Conservation (phyloP, 495 filamentous ascomycete species). For the Amniculicola lignicola region DNA sequence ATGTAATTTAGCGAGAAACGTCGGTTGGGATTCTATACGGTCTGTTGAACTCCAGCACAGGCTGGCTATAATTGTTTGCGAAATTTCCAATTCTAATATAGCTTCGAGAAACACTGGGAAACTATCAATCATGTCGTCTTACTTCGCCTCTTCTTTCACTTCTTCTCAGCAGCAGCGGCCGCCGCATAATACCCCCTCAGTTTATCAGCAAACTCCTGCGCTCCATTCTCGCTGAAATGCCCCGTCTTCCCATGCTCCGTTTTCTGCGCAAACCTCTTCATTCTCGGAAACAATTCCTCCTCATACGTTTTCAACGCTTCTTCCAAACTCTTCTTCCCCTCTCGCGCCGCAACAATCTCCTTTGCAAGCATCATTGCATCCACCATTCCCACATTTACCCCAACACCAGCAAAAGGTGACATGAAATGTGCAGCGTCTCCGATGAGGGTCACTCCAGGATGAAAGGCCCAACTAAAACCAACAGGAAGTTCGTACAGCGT, state of each 20-base stretch:
- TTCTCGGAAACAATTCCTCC: conserved; percentile 21
- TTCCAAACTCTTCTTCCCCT: conserved; percentile 14
- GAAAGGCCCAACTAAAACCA: conserved; percentile 16
- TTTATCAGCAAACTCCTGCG: conserved; percentile 12
- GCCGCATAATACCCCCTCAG: not conserved
- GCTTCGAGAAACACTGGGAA: too few species aligned
- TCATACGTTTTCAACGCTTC: conserved; percentile 20
- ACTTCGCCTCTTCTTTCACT: not conserved
- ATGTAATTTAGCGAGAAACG: too few species aligned
- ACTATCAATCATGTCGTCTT: too few species aligned
- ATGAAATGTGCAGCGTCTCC: conserved; percentile 29
- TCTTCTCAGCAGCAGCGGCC: not conserved
- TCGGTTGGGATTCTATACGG: too few species aligned
- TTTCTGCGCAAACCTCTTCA: conserved; percentile 16
- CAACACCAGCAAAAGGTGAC: conserved; percentile 31
- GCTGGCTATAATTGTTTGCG: too few species aligned
- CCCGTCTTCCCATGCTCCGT: conserved; percentile 14
- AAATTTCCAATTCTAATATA: too few species aligned
- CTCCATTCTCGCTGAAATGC: conserved; percentile 22
- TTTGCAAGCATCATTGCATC: conserved; percentile 24
- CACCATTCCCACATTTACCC: conserved; percentile 33
- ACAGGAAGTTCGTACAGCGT: conserved; percentile 31
- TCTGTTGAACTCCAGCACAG: too few species aligned
- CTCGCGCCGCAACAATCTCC: conserved; percentile 7
- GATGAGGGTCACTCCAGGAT: conserved; percentile 30